Evolutionary conservation across 441 rosid genomes (phyloP), one percentile per base, ranked within the genome.

Genomic region (Croton setiger): DNA sequence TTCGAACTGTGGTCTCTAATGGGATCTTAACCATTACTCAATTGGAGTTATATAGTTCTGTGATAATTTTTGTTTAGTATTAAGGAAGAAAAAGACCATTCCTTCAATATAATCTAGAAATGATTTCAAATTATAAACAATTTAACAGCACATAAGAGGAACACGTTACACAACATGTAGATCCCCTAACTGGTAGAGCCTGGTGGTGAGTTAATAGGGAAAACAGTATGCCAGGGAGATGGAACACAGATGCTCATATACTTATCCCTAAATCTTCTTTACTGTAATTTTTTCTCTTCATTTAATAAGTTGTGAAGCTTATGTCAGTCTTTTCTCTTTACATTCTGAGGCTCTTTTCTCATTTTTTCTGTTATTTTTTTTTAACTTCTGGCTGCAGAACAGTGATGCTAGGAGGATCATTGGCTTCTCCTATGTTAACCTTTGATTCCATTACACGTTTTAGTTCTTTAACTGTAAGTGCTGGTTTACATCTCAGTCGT

Each of bases 351-450:
- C 10, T 18, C 4, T 52, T 35, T 5, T 49, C 12, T 2, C 35
- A 6, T 68, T 31, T 17, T 63, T 9, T 13, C 13, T 63, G 47
- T 15, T 14, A 13, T 14, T 23, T 12, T 58, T 56, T 23, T 68
- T 58, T 69, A 39, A 39, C 43, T 39, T 39, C 43, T 39, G 43
- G 8, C 43, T 39, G n/a, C 69, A 54, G 51, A 73, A 74, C 67
- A 83, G 88, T 75, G 81, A 88, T 91, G 91, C 80, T 80, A 23
- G 91, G 87, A 65, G 84, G 76, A 78, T 70, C 80, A 39, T 57
- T 75, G 65, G 82, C 86, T 77, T 85, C 87, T 69, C 83, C 91
- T 74, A 55, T 86, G 69, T 74, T 78, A 60, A 75, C 81, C 4
- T 67, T 73, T 45, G 79, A 77, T 74, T 76, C 76, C 63, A 43